Evolutionary conservation across 2,329 filamentous ascomycete species (phyloP).

Genomic region (Penicillium freii): DNA sequence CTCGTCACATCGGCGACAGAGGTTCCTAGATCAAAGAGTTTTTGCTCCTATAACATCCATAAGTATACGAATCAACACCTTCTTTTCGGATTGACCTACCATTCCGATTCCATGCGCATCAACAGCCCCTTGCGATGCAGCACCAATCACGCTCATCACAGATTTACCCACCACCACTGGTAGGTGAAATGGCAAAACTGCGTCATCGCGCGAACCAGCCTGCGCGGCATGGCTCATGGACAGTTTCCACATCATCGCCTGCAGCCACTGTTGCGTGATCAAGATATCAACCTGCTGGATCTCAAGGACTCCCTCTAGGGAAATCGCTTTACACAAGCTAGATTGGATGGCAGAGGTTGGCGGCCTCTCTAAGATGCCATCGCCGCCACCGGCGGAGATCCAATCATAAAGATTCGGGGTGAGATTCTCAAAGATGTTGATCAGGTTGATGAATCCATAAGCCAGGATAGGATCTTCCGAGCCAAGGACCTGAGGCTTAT

Average conservation of each 20-base stretch:
- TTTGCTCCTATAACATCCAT: conserved; percentile 35
- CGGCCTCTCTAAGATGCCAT: conserved; percentile 30
- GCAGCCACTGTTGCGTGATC: conserved; percentile 69
- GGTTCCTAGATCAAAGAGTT: conserved; percentile 37
- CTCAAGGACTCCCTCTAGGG: conserved; percentile 57
- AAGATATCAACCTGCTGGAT: conserved; percentile 68
- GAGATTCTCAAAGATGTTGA: conserved; percentile 42
- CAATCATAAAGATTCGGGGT: conserved; percentile 40
- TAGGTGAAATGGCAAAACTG: conserved; percentile 63
- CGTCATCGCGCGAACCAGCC: conserved; percentile 54
- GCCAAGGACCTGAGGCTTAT: conserved; percentile 59
- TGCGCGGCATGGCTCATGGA: conserved; percentile 66
- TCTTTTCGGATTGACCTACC: conserved; percentile 50
- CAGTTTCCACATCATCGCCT: conserved; percentile 69
- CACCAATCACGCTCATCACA: conserved; percentile 64
- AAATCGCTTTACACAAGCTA: conserved; percentile 53
- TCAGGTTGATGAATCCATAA: conserved; percentile 43
- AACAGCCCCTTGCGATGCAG: conserved; percentile 71
- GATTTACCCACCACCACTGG: conserved; percentile 64
- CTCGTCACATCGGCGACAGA: conserved; percentile 36
- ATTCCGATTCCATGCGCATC: conserved; percentile 74
- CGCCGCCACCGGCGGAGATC: conserved; percentile 36
- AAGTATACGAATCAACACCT: not conserved
- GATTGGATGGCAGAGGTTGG: conserved; percentile 50
- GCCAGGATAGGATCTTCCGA: conserved; percentile 53